Evolutionary conservation across 257 asterid species (phyloP).

Genomic region (Schizonepeta tenuifolia): DNA sequence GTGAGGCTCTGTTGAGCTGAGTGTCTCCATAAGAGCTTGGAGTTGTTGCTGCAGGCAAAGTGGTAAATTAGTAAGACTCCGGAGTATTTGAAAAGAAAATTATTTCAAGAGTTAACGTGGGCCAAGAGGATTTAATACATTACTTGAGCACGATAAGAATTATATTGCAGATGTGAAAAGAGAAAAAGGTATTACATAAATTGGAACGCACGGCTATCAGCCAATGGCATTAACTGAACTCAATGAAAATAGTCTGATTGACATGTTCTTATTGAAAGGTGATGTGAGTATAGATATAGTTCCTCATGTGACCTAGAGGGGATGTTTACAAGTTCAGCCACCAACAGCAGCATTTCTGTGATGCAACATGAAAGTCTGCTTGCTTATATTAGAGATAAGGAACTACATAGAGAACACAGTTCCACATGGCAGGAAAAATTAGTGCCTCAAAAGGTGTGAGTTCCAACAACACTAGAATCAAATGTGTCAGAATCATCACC

Average conservation of each 20-base stretch:
- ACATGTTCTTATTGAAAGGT: slow-evolving; percentile 11
- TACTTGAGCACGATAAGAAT: slow-evolving; percentile 20
- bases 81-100: slow-evolving; percentile 6
- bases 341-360: no score
- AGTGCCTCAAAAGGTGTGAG: slow-evolving; percentile 10
- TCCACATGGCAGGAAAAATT: not conserved
- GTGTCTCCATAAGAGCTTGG: slow-evolving; percentile 98
- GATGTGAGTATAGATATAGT: not conserved
- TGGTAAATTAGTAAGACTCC: slow-evolving; percentile 30
- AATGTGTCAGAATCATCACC: no score
- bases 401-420: not conserved
- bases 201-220: slow-evolving; percentile 2
- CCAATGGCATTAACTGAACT: slow-evolving; percentile 14
- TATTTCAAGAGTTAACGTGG: slow-evolving; percentile 7
- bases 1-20: slow-evolving; percentile 97
- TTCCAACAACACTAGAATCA: not conserved
- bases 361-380: no score
- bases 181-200: not conserved
- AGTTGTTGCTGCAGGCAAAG: slow-evolving; percentile 88
- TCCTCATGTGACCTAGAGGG: not conserved
- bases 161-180: slow-evolving; percentile 19
- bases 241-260: slow-evolving; percentile 15
- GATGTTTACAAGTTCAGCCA: no score
- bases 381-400: no score
- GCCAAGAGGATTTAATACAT: slow-evolving; percentile 21